Conservation (phyloP, 2,329 filamentous ascomycete species). For the Ploettnerulaceae sp. region DNA sequence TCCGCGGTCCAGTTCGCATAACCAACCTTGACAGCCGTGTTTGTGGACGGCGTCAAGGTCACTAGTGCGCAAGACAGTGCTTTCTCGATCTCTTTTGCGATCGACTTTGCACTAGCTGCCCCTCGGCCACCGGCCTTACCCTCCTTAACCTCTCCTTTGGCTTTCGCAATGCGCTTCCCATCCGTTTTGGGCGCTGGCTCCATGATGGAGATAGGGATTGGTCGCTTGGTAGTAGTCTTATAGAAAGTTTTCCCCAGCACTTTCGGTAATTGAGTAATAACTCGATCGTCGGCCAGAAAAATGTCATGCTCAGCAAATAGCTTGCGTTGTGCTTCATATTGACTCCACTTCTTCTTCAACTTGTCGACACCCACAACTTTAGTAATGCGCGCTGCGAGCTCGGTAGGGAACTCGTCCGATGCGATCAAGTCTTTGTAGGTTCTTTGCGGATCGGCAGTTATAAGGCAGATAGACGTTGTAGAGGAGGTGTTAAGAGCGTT, state of each 20-base stretch:
- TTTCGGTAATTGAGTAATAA: constrained; percentile 68
- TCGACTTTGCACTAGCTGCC: constrained; percentile 42
- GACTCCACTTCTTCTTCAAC: constrained; percentile 82
- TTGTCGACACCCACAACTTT: constrained; percentile 79
- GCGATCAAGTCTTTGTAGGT: constrained; percentile 85
- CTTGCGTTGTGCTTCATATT: constrained; percentile 82
- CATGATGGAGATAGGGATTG: constrained; percentile 73
- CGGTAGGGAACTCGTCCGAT: constrained; percentile 64
- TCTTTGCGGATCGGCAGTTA: constrained; percentile 76
- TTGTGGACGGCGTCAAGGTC: constrained; percentile 71
- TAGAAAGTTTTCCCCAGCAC: constrained; percentile 91
- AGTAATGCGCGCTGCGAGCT: constrained; percentile 62
- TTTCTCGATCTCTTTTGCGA: constrained; percentile 77
- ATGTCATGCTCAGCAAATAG: constrained; percentile 83
- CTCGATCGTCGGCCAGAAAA: constrained; percentile 88
- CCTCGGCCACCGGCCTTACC: constrained; percentile 41
- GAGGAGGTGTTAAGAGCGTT: constrained; percentile 67
- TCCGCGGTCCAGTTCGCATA: constrained; percentile 68
- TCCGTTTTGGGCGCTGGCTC: constrained; percentile 57
- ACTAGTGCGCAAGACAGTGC: constrained; percentile 75
- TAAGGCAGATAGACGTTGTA: constrained; percentile 73
- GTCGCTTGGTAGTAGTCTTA: constrained; percentile 75
- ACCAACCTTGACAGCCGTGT: constrained; percentile 76
- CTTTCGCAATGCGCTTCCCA: constrained; percentile 52
- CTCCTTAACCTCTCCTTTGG: constrained; percentile 40